These are phyloP conservation scores for Blastobotrys mokoenaii DNA, from an alignment of 805 yeast genomes.

Conservation along the genomic window DNA sequence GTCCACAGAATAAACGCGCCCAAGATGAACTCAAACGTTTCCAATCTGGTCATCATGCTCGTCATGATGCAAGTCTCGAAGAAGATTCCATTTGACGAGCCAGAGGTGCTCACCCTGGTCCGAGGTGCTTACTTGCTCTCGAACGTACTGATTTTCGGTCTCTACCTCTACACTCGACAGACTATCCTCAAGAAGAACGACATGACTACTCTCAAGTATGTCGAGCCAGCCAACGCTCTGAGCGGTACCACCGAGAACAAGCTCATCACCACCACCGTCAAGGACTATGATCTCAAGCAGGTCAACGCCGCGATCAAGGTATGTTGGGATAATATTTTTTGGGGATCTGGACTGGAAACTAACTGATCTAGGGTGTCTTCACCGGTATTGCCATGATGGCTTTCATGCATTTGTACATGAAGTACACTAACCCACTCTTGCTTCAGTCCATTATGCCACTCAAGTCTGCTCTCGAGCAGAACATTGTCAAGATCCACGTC, in stretches of 20 bases:
- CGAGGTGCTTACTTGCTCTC: slow-evolving; percentile 64
- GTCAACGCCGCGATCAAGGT: slow-evolving; percentile 63
- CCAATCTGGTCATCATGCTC: slow-evolving; percentile 84
- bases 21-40: slow-evolving; percentile 76
- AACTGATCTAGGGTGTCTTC: slow-evolving; percentile 46
- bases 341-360: too few species aligned
- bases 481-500: slow-evolving; percentile 84
- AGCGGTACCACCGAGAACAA: slow-evolving; percentile 59
- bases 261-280: slow-evolving; percentile 83
- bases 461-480: slow-evolving; percentile 82
- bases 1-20: not conserved
- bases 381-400: slow-evolving; percentile 95
- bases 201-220: slow-evolving; percentile 84
- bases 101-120: slow-evolving; percentile 60
- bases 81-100: slow-evolving; percentile 81
- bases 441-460: slow-evolving; percentile 90
- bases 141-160: slow-evolving; percentile 52
- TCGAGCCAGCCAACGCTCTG: slow-evolving; percentile 75
- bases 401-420: slow-evolving; percentile 95
- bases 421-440: slow-evolving; percentile 92
- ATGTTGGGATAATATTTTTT: too few species aligned
- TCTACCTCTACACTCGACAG: slow-evolving; percentile 58
- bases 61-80: slow-evolving; percentile 94
- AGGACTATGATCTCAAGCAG: slow-evolving; percentile 89
- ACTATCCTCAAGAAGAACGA: slow-evolving; percentile 67